Evolutionary conservation across 2,329 filamentous ascomycete species (phyloP).

Genomic region (Emergomyces africanus): DNA sequence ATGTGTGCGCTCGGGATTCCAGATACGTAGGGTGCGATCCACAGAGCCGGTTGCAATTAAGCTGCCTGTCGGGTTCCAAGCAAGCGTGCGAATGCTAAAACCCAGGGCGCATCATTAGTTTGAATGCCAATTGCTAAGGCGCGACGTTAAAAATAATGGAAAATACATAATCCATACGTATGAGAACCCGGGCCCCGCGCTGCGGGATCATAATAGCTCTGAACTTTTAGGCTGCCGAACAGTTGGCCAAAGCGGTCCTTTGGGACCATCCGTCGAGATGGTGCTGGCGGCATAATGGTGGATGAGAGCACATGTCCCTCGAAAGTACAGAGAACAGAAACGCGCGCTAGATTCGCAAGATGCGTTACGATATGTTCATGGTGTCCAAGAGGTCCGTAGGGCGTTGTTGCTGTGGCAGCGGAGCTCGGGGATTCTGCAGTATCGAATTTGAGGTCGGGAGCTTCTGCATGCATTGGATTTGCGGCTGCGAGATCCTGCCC

Average conservation of each 20-base stretch:
- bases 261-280: slow-evolving; percentile 32
- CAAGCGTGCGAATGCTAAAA: slow-evolving; percentile 59
- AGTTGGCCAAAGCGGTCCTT: slow-evolving; percentile 57
- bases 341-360: neutral
- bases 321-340: neutral
- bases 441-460: neutral
- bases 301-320: neutral
- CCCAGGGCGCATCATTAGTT: slow-evolving; percentile 20
- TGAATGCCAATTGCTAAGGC: neutral
- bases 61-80: slow-evolving; percentile 78
- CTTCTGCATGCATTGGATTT: neutral
- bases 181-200: slow-evolving; percentile 43
- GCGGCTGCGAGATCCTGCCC: neutral
- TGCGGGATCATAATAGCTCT: slow-evolving; percentile 54
- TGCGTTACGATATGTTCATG: neutral
- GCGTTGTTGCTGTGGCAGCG: neutral
- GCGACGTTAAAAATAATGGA: neutral
- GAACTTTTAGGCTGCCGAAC: slow-evolving; percentile 56
- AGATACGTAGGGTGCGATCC: slow-evolving; percentile 80
- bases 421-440: neutral
- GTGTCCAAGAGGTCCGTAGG: neutral
- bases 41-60: slow-evolving; percentile 79
- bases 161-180: slow-evolving; percentile 34
- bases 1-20: slow-evolving; percentile 52
- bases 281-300: slow-evolving; percentile 13